Evolutionary conservation across 2,329 filamentous ascomycete genomes (phyloP).

Genomic region (Beauveria varroae): DNA sequence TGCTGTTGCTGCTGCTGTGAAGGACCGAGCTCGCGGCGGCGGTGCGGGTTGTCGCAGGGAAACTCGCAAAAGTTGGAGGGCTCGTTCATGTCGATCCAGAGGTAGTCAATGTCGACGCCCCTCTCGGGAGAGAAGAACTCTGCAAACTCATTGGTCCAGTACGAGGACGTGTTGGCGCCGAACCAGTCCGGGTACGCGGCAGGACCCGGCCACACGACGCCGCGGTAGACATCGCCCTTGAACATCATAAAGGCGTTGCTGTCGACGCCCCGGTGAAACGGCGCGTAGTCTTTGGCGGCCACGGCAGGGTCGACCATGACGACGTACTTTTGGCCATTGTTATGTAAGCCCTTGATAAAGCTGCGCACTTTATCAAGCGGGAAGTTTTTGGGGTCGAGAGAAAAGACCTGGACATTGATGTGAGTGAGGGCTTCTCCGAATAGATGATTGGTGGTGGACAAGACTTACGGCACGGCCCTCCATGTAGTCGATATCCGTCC

Average conservation of each 20-base stretch:
- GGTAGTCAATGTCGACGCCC: constrained; percentile 66
- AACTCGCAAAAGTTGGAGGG: constrained; percentile 25
- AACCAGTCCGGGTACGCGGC: constrained; percentile 74
- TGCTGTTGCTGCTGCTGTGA: neutral
- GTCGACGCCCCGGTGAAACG: constrained; percentile 33
- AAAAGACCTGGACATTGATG: constrained; percentile 39
- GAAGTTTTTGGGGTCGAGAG: constrained; percentile 56
- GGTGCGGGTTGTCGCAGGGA: constrained; percentile 48
- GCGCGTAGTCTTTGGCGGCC: constrained; percentile 47
- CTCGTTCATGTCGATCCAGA: constrained; percentile 66
- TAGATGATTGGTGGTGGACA: neutral
- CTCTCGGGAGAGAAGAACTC: constrained; percentile 54
- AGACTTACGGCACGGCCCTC: constrained; percentile 20
- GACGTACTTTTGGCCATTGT: constrained; percentile 60
- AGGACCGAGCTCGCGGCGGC: constrained; percentile 30
- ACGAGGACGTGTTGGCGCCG: constrained; percentile 50
- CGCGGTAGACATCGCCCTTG: constrained; percentile 48
- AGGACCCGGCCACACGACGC: constrained; percentile 73
- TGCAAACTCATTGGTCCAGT: constrained; percentile 62
- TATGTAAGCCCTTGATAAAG: constrained; percentile 59
- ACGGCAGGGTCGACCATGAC: constrained; percentile 71
- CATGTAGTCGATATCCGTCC: constrained; percentile 39
- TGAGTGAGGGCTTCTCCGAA: neutral
- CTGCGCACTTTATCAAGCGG: constrained; percentile 55
- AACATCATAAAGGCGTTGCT: constrained; percentile 39